Evolutionary conservation across 2,329 filamentous ascomycete genomes (phyloP), one percentile per base, ranked within the genome.

Genomic region (Epichloe coenophiala): DNA sequence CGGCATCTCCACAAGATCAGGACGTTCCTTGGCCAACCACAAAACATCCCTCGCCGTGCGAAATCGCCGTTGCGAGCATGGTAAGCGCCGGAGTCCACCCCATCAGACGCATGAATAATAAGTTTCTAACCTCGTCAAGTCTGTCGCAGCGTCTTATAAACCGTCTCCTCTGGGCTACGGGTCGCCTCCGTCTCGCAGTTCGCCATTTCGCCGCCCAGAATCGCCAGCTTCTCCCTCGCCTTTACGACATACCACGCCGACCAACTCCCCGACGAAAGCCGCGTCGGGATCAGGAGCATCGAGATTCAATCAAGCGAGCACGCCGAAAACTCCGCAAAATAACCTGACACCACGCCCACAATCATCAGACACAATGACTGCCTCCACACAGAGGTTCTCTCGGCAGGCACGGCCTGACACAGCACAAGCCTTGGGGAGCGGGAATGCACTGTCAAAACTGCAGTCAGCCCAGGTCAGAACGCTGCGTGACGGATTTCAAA

Each of bases 401-500:
- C 50, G 60, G n/a, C 54, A 62, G 11, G 23, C 57, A 4, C 61
- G 64, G 27, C 59, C 61, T 13, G 54, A 63, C 9, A 58, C 63
- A 19, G 55, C 67, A 27, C 66, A 68, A 39, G 60, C 68, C 5
- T 60, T 71, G 40, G 65, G 65, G 4, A 66, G 71, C 49, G 71
- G 73, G 36, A 80, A 75, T 58, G 73, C 81, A 13, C 71, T 89
- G 43, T 82, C 83, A 3, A 84, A 86, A 60, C 69, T 97, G 41
- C 86, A 91, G 38, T 82, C 88, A 2, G 75, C 86, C 3, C 88
- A 96, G 59, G 81, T 96, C 37, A 81, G 90, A 60, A 87, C 88
- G 59, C 78, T 98, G 68, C 81, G 93, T 54, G 91, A 97, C 63
- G 88, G 86, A 0, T 98, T 97, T 66, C 88, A 94, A 66, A 89